Percentiles rank a stretch among this genome's conserved stretches.
Conservation (phyloP, 2,329 filamentous ascomycete genomes). For the Cercospora sp. region DNA sequence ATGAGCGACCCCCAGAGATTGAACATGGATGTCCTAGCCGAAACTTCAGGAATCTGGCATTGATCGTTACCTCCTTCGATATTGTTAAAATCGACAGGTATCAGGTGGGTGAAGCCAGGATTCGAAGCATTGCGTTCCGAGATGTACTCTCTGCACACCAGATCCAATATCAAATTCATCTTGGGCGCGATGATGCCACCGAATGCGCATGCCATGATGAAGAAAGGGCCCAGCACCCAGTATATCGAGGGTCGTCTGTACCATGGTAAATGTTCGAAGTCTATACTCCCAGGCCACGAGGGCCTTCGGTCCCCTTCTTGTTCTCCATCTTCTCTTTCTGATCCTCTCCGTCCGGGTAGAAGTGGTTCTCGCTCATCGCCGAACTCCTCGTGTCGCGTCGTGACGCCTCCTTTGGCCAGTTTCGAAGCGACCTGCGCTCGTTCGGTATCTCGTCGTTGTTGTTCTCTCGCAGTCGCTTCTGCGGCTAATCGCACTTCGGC, state of each 20-base stretch:
- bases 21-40: constrained; percentile 74
- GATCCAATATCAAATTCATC: constrained; percentile 77
- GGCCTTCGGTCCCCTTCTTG: constrained; percentile 26
- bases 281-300: constrained; percentile 38
- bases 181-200: constrained; percentile 84
- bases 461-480: constrained; percentile 25
- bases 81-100: constrained; percentile 63
- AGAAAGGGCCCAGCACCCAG: constrained; percentile 80
- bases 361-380: constrained; percentile 32
- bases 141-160: constrained; percentile 83
- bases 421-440: constrained; percentile 25
- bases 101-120: constrained; percentile 57
- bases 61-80: constrained; percentile 66
- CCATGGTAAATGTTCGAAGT: constrained; percentile 64
- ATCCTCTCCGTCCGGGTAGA: constrained; percentile 19
- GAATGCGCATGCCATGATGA: constrained; percentile 80
- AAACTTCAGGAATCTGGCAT: constrained; percentile 77
- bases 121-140: constrained; percentile 58
- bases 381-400: constrained; percentile 19
- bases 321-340: constrained; percentile 19
- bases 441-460: constrained; percentile 18
- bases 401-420: constrained; percentile 31
- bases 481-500: constrained; percentile 38
- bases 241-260: constrained; percentile 67
- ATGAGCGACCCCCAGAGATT: constrained; percentile 73